Evolutionary conservation across 2,329 filamentous ascomycete genomes (phyloP).

Genomic region (Magnaporthiopsis poae): DNA sequence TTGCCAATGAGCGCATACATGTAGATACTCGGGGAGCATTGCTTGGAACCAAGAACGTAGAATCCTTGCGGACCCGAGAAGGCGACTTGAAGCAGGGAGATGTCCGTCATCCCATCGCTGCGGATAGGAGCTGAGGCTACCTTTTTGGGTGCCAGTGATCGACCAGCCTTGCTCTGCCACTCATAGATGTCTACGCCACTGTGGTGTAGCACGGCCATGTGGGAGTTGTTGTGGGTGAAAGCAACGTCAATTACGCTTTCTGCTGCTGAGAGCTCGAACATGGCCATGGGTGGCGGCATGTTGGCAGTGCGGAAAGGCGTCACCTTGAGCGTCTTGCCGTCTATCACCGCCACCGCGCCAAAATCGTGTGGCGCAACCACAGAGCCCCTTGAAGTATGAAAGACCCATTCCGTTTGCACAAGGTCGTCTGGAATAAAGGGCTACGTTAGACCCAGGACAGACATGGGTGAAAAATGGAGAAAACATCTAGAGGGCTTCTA

Average conservation of each 20-base stretch:
- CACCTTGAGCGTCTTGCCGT: conserved; percentile 69
- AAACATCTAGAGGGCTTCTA: neutral
- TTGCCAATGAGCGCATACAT: neutral
- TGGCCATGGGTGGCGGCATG: conserved; percentile 84
- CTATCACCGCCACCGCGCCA: conserved; percentile 73
- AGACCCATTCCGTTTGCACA: conserved; percentile 56
- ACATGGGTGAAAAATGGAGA: too few relatives aligned
- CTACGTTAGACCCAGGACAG: neutral
- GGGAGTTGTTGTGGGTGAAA: conserved; percentile 54
- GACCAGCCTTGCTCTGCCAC: conserved; percentile 54
- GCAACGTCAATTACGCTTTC: conserved; percentile 63
- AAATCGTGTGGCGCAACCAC: conserved; percentile 62
- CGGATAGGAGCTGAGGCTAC: neutral
- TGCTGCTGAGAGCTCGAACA: conserved; percentile 59
- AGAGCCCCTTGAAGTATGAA: conserved; percentile 59
- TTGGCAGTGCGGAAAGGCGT: conserved; percentile 78
- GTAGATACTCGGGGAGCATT: neutral
- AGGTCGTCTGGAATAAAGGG: conserved; percentile 30
- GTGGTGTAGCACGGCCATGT: conserved; percentile 63
- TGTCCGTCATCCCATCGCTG: neutral
- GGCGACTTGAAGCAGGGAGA: conserved; percentile 14
- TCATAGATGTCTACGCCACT: conserved; percentile 57
- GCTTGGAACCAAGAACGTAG: neutral
- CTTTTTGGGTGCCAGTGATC: conserved; percentile 31
- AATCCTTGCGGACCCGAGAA: conserved; percentile 12